These are phyloP conservation scores for Pseudogymnoascus sp. DNA, from an alignment of 2,329 filamentous ascomycete genomes.

Conservation along the genomic window DNA sequence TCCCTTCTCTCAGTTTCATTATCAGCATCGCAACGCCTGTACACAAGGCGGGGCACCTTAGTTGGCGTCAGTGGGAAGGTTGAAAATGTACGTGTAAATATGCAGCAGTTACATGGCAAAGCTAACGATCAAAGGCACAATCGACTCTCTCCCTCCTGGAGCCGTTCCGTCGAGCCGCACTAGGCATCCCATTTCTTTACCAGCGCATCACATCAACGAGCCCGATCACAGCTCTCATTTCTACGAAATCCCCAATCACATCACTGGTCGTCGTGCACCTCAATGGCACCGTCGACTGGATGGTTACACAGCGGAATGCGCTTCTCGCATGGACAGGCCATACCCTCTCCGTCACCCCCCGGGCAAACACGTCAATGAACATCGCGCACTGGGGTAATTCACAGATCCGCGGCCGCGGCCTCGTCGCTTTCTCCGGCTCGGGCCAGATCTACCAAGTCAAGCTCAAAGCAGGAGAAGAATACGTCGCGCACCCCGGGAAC, in stretches of 20 bases:
- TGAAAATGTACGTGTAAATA: constrained; percentile 59
- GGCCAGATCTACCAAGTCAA: constrained; percentile 85
- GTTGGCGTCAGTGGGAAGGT: constrained; percentile 84
- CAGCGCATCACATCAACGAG: constrained; percentile 81
- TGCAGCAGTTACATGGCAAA: neutral
- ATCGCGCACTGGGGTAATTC: constrained; percentile 89
- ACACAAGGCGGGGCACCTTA: constrained; percentile 83
- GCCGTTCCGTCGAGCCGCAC: constrained; percentile 67
- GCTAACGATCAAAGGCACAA: constrained; percentile 50
- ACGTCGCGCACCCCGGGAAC: constrained; percentile 84
- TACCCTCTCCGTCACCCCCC: constrained; percentile 66
- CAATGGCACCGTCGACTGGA: constrained; percentile 92
- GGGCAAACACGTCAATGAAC: constrained; percentile 64
- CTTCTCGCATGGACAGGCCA: constrained; percentile 96
- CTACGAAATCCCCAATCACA: constrained; percentile 76
- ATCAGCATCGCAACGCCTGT: constrained; percentile 87
- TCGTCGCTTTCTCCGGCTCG: constrained; percentile 74
- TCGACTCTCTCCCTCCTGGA: constrained; percentile 83
- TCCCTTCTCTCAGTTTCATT: constrained; percentile 90
- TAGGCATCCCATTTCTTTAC: constrained; percentile 92
- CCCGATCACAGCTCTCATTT: constrained; percentile 80
- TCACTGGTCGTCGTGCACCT: constrained; percentile 83
- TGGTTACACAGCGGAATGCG: constrained; percentile 77
- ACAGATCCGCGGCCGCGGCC: constrained; percentile 75
- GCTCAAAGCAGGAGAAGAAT: constrained; percentile 75